Conservation (phyloP, 2,329 filamentous ascomycete genomes). For the Penicillium olsonii region DNA sequence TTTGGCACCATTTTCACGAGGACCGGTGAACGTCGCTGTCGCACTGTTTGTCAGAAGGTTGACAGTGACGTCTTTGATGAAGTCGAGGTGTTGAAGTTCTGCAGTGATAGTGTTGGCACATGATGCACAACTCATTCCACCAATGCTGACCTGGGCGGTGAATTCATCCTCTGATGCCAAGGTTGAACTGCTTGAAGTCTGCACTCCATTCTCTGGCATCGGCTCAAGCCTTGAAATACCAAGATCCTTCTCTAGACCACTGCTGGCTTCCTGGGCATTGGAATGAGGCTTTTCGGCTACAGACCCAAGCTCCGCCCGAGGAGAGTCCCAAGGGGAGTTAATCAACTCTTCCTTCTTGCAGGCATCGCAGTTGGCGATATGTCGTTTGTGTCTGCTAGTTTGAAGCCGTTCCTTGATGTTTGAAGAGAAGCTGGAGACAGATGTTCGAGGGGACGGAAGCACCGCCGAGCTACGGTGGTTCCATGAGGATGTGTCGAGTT, state of each 20-base stretch:
- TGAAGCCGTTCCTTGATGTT: slow-evolving; percentile 23
- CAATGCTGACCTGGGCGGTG: slow-evolving; percentile 52
- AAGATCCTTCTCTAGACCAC: slow-evolving; percentile 3
- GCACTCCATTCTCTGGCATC: background rate
- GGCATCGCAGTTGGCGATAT: slow-evolving; percentile 54
- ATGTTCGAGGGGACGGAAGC: slow-evolving; percentile 22
- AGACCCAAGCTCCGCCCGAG: slow-evolving; percentile 15
- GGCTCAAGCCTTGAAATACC: background rate
- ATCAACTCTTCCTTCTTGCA: slow-evolving; percentile 46
- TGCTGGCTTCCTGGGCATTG: background rate
- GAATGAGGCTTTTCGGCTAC: slow-evolving; percentile 14
- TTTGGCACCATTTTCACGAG: slow-evolving; percentile 47
- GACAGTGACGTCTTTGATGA: slow-evolving; percentile 60
- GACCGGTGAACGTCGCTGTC: slow-evolving; percentile 57
- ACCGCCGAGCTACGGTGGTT: slow-evolving; percentile 29
- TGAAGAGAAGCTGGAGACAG: slow-evolving; percentile 20
- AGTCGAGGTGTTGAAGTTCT: slow-evolving; percentile 59
- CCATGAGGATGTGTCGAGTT: slow-evolving; percentile 38
- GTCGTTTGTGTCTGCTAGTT: slow-evolving; percentile 30
- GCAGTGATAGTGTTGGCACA: slow-evolving; percentile 66
- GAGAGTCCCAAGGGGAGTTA: slow-evolving; percentile 17
- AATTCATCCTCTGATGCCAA: slow-evolving; percentile 19
- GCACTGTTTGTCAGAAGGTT: slow-evolving; percentile 70
- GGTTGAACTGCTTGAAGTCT: slow-evolving; percentile 1
- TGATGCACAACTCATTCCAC: slow-evolving; percentile 73